phyloP scores from a whole-genome alignment of 768 basidiomycete genomes.

The Tulasnella calospora region DNA sequence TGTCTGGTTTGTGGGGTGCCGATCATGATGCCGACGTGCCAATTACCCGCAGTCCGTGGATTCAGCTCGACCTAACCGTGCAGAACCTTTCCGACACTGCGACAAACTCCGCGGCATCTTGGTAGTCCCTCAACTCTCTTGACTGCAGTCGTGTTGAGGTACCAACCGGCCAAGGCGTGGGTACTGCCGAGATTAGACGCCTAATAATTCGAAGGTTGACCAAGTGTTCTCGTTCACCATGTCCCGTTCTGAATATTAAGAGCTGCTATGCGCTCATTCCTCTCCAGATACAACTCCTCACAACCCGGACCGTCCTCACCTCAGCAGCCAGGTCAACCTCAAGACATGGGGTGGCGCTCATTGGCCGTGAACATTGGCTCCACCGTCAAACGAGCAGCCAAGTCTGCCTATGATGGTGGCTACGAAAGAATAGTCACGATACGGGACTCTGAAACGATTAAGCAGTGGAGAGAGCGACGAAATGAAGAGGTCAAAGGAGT shows the following conservation, averaged over 20 bases:
- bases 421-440: conserved; percentile 3
- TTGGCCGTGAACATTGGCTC: conserved; percentile 9
- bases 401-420: conserved; percentile 13
- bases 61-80: too few species aligned
- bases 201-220: background rate
- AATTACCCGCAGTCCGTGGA: too few species aligned
- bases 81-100: too few species aligned
- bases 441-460: conserved; percentile 11
- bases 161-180: background rate
- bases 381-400: conserved; percentile 1
- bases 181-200: background rate
- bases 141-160: too few species aligned
- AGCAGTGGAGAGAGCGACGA: conserved; percentile 17
- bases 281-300: background rate
- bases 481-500: conserved; percentile 31
- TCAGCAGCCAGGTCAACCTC: background rate
- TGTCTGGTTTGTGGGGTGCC: conserved; percentile 28
- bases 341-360: background rate
- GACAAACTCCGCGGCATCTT: too few species aligned
- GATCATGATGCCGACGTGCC: too few species aligned
- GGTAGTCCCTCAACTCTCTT: too few species aligned
- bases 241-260: background rate
- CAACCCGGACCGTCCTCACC: background rate
- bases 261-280: background rate
- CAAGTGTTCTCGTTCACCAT: background rate